Evolutionary conservation across 2,329 filamentous ascomycete species (phyloP).

Genomic region (Diaporthe longicolla): DNA sequence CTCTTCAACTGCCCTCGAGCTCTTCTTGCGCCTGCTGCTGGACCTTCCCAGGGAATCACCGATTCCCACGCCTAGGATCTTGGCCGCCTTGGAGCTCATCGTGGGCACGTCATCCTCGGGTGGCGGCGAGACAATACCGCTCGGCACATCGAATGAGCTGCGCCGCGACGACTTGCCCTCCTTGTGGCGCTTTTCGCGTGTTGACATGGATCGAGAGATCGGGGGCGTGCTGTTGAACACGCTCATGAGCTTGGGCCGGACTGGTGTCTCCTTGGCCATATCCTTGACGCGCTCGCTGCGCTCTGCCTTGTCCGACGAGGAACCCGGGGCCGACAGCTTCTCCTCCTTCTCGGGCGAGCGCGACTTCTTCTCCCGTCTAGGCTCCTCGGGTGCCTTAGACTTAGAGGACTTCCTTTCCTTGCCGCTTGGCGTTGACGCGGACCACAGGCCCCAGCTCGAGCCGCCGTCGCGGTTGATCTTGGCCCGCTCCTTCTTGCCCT

Average conservation of each 20-base stretch:
- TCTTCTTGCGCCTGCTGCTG: conserved; percentile 61
- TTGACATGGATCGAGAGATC: conserved; percentile 78
- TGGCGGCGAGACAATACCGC: conserved; percentile 79
- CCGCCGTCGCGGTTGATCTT: conserved; percentile 79
- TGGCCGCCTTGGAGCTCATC: conserved; percentile 83
- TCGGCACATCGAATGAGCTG: conserved; percentile 75
- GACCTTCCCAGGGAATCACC: conserved; percentile 63
- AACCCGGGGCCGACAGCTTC: conserved; percentile 75
- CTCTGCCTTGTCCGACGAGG: conserved; percentile 79
- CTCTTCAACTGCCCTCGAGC: conserved; percentile 54
- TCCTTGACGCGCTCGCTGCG: conserved; percentile 55
- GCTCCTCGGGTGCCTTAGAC: conserved; percentile 75
- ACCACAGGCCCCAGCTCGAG: conserved; percentile 83
- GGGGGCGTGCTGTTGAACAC: conserved; percentile 79
- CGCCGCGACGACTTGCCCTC: conserved; percentile 75
- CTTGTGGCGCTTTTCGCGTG: conserved; percentile 72
- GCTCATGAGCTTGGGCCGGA: conserved; percentile 71
- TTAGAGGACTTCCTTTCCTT: conserved; percentile 73
- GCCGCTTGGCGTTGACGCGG: conserved; percentile 62
- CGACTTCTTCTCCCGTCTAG: conserved; percentile 59
- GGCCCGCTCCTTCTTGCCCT: conserved; percentile 80
- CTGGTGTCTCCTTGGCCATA: conserved; percentile 62
- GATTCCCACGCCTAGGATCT: conserved; percentile 76
- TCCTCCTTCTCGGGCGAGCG: conserved; percentile 72
- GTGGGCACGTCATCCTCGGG: conserved; percentile 74